These are phyloP conservation scores for Bromus sterilis DNA, from an alignment of 176 grass and related monocot genomes.

Conservation along the genomic window DNA sequence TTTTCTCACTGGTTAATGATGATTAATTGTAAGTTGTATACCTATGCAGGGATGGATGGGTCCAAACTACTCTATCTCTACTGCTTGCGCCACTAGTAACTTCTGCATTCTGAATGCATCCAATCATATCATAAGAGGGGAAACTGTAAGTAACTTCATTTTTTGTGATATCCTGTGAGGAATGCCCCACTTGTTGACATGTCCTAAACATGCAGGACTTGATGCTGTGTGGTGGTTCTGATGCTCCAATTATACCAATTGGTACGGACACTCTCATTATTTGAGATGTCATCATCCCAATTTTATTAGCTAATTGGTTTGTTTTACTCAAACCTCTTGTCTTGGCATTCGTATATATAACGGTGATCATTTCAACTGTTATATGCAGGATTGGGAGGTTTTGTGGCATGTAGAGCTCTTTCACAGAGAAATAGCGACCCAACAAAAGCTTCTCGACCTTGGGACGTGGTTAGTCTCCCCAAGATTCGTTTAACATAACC, in stretches of 20 bases:
- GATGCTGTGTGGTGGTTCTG: constrained; percentile 99
- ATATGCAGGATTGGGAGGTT: constrained; percentile 86
- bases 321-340: background rate
- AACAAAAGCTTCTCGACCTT: constrained; percentile 89
- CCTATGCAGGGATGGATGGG: constrained; percentile 90
- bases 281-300: background rate
- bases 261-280: constrained; percentile 31
- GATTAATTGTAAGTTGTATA: constrained; percentile 1
- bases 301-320: background rate
- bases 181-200: constrained; percentile 1
- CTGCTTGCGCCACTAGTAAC: constrained; percentile 97
- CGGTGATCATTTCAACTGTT: background rate
- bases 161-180: background rate
- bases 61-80: constrained; percentile 97
- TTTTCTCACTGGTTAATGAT: constrained; percentile 2
- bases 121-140: constrained; percentile 87
- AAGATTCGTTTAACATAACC: background rate
- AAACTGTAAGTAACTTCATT: constrained; percentile 61
- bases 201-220: constrained; percentile 55
- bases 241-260: constrained; percentile 89
- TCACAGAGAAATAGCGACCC: constrained; percentile 92
- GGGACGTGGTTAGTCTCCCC: constrained; percentile 78
- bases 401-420: constrained; percentile 96
- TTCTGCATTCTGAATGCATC: constrained; percentile 96
- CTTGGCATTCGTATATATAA: constrained; percentile 17